phyloP scores from a whole-genome alignment of 2,329 filamentous ascomycete genomes.

The Raffaelea deltoideospora region DNA sequence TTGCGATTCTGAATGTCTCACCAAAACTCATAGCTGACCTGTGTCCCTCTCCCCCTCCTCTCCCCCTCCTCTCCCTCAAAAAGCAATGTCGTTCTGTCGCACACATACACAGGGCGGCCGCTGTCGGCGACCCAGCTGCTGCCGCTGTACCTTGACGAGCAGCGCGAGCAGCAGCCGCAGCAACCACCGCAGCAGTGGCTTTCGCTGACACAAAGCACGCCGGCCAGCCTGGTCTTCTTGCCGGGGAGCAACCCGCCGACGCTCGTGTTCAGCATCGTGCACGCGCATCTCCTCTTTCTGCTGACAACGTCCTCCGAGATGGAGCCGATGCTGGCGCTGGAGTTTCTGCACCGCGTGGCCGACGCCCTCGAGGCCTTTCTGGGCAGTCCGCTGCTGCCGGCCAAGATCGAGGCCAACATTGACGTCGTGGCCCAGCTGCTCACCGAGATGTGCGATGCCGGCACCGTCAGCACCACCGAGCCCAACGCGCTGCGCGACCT shows the following conservation, averaged over 20 bases:
- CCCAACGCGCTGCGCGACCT: conserved; percentile 82
- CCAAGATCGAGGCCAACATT: conserved; percentile 79
- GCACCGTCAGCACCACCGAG: conserved; percentile 75
- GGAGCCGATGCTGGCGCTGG: conserved; percentile 77
- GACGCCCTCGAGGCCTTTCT: conserved; percentile 92
- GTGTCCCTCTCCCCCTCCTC: background rate
- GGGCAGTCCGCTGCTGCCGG: conserved; percentile 68
- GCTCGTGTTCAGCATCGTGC: conserved; percentile 70
- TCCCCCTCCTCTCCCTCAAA: background rate
- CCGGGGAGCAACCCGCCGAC: conserved; percentile 71
- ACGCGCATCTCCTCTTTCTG: conserved; percentile 76
- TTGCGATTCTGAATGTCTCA: no score
- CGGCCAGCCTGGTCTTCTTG: conserved; percentile 76
- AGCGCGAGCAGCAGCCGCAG: conserved; percentile 15
- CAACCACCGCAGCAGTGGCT: background rate
- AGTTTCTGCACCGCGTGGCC: conserved; percentile 86
- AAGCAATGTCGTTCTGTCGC: conserved; percentile 77
- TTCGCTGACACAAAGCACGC: conserved; percentile 31
- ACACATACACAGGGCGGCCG: conserved; percentile 73
- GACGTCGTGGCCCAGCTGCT: conserved; percentile 88
- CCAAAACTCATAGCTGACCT: no score
- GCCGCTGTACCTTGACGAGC: conserved; percentile 73
- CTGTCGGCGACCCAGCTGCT: conserved; percentile 63
- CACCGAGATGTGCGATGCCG: conserved; percentile 92
- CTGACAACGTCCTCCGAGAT: conserved; percentile 73